Conservation (phyloP, 1,284 basidiomycete species). For the Flammula alnicola region DNA sequence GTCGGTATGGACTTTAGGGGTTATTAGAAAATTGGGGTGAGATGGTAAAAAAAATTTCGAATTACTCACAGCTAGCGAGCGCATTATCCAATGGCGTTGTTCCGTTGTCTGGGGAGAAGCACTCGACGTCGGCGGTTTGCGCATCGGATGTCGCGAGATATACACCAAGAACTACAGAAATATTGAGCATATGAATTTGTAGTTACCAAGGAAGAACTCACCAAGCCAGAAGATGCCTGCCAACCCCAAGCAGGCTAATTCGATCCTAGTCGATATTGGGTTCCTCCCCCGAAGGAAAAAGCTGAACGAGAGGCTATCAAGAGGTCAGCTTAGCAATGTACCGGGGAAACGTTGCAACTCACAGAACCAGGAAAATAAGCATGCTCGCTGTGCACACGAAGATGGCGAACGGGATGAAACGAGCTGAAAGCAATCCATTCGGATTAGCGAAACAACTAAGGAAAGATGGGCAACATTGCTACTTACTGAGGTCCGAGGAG, state of each 20-base stretch:
- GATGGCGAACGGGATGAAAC: constrained; percentile 82
- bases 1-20: constrained; percentile 61
- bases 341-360: constrained; percentile 27
- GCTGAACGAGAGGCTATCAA: constrained; percentile 62
- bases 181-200: constrained; percentile 12
- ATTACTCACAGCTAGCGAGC: constrained; percentile 58
- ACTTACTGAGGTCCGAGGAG: constrained; percentile 78
- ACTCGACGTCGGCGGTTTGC: constrained; percentile 79
- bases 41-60: constrained; percentile 1
- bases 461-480: background rate
- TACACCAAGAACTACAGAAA: constrained; percentile 64
- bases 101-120: constrained; percentile 61
- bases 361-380: constrained; percentile 70
- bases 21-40: constrained; percentile 16
- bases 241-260: constrained; percentile 70
- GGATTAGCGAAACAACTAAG: constrained; percentile 10
- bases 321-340: background rate
- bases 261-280: constrained; percentile 78
- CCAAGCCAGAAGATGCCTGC: constrained; percentile 80
- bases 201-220: constrained; percentile 39
- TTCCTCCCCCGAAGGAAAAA: constrained; percentile 65
- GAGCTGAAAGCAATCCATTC: constrained; percentile 50
- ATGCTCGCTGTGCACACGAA: constrained; percentile 75
- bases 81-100: constrained; percentile 55
- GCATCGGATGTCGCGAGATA: constrained; percentile 74